Conservation (phyloP, 306 rosid species). For the Cucurbita pepo region DNA sequence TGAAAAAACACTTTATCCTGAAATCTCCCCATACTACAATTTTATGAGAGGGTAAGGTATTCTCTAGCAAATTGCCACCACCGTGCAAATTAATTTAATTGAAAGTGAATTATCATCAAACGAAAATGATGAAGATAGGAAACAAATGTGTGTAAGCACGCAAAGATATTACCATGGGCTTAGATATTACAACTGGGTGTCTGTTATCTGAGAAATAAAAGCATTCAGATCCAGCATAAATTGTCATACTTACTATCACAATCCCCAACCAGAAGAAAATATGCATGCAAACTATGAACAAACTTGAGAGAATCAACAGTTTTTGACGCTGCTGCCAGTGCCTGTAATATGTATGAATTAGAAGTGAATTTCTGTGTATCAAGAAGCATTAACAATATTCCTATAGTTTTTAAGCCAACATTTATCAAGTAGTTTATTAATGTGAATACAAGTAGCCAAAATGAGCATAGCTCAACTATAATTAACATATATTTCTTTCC, state of each 20-base stretch:
- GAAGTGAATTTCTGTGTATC: not conserved
- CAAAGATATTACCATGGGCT: not conserved
- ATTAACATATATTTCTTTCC: not conserved
- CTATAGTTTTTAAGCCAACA: not conserved
- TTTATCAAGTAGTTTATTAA: not conserved
- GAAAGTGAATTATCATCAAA: not conserved
- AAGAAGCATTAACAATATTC: not conserved
- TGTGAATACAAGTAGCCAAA: too few species aligned
- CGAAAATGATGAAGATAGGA: not conserved
- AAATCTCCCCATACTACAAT: not conserved
- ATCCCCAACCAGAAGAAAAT: conserved; percentile 84
- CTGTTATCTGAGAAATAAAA: not conserved
- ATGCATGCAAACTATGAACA: conserved; percentile 80
- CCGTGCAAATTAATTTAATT: not conserved
- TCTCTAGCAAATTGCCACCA: not conserved
- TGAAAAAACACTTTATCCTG: not conserved
- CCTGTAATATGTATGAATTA: conserved; percentile 27
- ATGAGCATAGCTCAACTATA: not conserved
- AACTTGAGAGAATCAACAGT: conserved; percentile 76
- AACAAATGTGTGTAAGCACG: not conserved
- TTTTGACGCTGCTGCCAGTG: conserved; percentile 93
- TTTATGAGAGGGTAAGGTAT: not conserved
- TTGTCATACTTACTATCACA: conserved; percentile 49
- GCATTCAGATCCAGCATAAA: conserved; percentile 9
- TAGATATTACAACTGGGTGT: not conserved